These are phyloP conservation scores for Fusarium falciforme DNA, from an alignment of 2,329 filamentous ascomycete species.

Conservation along the genomic window DNA sequence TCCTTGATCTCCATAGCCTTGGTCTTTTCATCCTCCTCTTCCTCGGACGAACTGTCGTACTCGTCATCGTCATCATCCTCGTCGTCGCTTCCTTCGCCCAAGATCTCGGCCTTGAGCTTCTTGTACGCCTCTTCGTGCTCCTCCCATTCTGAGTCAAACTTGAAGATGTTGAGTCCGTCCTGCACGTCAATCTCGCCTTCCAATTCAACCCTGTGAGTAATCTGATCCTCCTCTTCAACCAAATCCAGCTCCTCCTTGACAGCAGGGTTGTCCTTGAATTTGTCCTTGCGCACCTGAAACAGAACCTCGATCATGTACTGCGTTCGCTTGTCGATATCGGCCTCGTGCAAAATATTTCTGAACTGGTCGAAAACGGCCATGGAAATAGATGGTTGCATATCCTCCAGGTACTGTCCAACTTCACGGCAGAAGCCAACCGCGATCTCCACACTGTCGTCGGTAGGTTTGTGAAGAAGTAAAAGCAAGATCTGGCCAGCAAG, in stretches of 20 bases:
- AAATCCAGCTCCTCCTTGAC: conserved; percentile 93
- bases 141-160: conserved; percentile 90
- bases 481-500: conserved; percentile 92
- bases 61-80: conserved; percentile 74
- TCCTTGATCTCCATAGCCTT: conserved; percentile 96
- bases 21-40: conserved; percentile 80
- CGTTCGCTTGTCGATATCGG: conserved; percentile 96
- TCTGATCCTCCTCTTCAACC: conserved; percentile 97
- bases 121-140: conserved; percentile 91
- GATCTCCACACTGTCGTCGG: conserved; percentile 97
- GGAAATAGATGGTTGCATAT: conserved; percentile 91
- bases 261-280: conserved; percentile 93
- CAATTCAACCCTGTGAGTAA: conserved; percentile 86
- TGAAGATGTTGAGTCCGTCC: conserved; percentile 94
- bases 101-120: conserved; percentile 89
- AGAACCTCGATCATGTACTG: conserved; percentile 99
- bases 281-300: conserved; percentile 95
- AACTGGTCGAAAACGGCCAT: conserved; percentile 96
- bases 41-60: conserved; percentile 75
- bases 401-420: conserved; percentile 92
- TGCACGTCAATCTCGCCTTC: conserved; percentile 88
- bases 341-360: conserved; percentile 93
- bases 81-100: conserved; percentile 91
- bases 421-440: conserved; percentile 93
- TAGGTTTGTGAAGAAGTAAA: conserved; percentile 92